These are phyloP conservation scores for Xylariaceae sp. DNA, from an alignment of 2,329 filamentous ascomycete species.

Conservation along the genomic window DNA sequence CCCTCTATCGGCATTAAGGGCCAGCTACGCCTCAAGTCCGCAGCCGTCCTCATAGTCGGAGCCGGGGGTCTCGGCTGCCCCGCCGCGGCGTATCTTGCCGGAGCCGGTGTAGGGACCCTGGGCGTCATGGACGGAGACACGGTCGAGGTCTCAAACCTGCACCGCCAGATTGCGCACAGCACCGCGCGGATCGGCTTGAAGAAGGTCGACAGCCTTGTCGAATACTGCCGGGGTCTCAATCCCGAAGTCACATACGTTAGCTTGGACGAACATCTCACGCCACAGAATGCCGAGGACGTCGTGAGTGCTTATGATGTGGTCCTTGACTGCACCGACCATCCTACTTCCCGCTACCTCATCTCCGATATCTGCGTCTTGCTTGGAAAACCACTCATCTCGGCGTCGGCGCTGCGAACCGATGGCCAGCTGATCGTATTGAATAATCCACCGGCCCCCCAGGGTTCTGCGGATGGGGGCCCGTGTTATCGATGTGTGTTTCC, in stretches of 20 bases:
- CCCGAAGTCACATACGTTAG: constrained; percentile 70
- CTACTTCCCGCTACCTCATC: constrained; percentile 88
- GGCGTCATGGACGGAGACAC: constrained; percentile 87
- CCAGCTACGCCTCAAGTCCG: constrained; percentile 74
- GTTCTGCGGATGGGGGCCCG: constrained; percentile 69
- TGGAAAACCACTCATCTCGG: constrained; percentile 81
- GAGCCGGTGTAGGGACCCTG: constrained; percentile 82
- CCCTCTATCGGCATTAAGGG: constrained; percentile 80
- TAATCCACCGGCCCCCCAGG: constrained; percentile 70
- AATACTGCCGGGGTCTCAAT: constrained; percentile 68
- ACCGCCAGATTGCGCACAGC: constrained; percentile 86
- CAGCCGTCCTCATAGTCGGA: constrained; percentile 81
- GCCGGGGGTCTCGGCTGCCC: constrained; percentile 91
- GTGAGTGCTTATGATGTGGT: constrained; percentile 79
- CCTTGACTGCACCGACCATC: constrained; percentile 95
- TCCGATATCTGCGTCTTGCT: constrained; percentile 87
- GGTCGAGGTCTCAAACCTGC: constrained; percentile 89
- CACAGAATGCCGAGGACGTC: constrained; percentile 70
- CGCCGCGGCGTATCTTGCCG: constrained; percentile 89
- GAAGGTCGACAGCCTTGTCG: constrained; percentile 81
- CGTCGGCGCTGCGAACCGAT: constrained; percentile 85
- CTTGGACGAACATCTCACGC: constrained; percentile 69
- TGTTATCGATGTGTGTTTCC: constrained; percentile 97
- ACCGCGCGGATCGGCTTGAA: constrained; percentile 72
- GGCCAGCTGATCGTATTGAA: constrained; percentile 92